A percentile compares a stretch with the other conserved stretches of the same genome.
phyloP scores from a whole-genome alignment of 225 moss, liverwort and hornwort genomes.

The Ulota crispa region DNA sequence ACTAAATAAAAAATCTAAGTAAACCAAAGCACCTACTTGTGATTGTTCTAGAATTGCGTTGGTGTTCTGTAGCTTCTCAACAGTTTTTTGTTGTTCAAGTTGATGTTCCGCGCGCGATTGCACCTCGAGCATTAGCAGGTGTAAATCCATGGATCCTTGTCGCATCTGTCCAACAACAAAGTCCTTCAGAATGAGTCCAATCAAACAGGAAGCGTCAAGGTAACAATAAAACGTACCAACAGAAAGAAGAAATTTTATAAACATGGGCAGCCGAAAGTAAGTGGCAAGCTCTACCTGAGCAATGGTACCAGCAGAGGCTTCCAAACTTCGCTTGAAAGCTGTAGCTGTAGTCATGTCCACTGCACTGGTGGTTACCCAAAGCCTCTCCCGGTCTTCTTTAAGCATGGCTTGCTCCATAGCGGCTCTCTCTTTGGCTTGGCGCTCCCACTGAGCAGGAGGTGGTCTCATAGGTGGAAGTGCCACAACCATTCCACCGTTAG shows the following conservation, averaged over 20 bases:
- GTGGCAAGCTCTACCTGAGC: conserved; percentile 37
- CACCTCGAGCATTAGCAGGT: conserved; percentile 63
- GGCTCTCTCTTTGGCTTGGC: conserved; percentile 50
- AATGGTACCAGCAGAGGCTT: conserved; percentile 44
- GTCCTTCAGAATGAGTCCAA: neutral
- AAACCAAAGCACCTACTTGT: conserved; percentile 44
- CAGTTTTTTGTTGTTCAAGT: conserved; percentile 46
- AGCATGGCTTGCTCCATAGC: conserved; percentile 62
- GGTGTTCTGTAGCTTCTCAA: conserved; percentile 38
- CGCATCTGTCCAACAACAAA: conserved; percentile 60
- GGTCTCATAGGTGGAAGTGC: conserved; percentile 23
- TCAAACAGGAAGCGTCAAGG: neutral
- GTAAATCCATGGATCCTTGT: conserved; percentile 73
- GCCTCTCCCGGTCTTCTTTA: conserved; percentile 63
- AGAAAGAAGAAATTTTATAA: neutral
- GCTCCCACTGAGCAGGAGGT: conserved; percentile 64
- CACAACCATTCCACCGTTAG: conserved; percentile 27
- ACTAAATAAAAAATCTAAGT: neutral
- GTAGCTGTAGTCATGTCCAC: conserved; percentile 48
- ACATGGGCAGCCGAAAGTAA: neutral
- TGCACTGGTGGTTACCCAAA: conserved; percentile 51
- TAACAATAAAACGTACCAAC: neutral
- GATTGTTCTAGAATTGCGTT: conserved; percentile 47
- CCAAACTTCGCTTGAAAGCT: conserved; percentile 51
- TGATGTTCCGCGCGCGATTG: conserved; percentile 50